phyloP scores from a whole-genome alignment of 2,329 filamentous ascomycete genomes.

The Cadophora sp. region DNA sequence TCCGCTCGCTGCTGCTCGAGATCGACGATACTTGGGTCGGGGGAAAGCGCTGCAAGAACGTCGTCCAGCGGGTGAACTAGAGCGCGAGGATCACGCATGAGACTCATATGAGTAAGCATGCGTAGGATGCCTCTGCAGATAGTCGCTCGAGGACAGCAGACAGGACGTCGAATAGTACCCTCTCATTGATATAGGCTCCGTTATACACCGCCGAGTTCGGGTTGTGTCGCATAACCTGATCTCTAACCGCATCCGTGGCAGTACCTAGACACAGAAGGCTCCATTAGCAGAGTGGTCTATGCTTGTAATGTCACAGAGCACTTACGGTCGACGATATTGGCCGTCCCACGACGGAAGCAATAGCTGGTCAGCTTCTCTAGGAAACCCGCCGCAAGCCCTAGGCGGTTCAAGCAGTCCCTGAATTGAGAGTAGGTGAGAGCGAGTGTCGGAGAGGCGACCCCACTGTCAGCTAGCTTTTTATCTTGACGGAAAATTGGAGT shows the following conservation, averaged over 20 bases:
- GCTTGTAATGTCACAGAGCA: background rate
- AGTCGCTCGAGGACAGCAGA: conserved; percentile 30
- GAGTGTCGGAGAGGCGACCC: no score
- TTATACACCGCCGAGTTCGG: no score
- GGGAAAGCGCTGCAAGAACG: background rate
- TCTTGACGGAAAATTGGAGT: conserved; percentile 29
- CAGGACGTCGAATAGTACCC: conserved; percentile 32
- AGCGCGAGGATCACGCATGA: background rate
- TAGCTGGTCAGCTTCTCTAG: conserved; percentile 34
- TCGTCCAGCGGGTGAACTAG: background rate
- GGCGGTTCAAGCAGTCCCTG: conserved; percentile 18
- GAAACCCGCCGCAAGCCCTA: no score
- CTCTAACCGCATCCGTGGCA: no score
- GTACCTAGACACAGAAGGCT: background rate
- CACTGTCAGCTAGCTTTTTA: background rate
- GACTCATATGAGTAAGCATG: conserved; percentile 24
- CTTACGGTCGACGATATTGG: conserved; percentile 36
- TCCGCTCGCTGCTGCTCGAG: background rate
- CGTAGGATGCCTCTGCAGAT: conserved; percentile 5
- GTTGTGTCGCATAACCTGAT: no score
- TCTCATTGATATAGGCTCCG: conserved; percentile 32
- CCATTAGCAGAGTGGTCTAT: background rate
- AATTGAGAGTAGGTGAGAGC: conserved; percentile 23
- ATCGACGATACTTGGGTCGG: background rate
- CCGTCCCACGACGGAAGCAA: conserved; percentile 33